Evolutionary conservation across 805 yeast species (phyloP), one percentile per base, ranked within the genome.

Genomic region (Kuraishia ogatae): DNA sequence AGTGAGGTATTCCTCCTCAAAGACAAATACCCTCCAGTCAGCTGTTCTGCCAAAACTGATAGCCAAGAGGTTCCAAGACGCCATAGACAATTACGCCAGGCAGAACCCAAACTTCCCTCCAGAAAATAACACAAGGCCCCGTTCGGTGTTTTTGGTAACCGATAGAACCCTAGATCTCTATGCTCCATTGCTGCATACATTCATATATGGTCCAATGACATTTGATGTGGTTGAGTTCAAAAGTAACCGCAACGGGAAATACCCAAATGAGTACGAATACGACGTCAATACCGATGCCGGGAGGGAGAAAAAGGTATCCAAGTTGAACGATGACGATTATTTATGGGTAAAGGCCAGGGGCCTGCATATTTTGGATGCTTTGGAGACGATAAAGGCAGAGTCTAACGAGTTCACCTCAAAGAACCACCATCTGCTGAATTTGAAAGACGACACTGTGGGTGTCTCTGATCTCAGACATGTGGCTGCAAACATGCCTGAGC

Each of bases 131-230:
- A 65, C 74, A 39, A 80, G 88, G 60, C 89, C 89, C 21, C 76
- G 94, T 58, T 79, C 97, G 0, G 76, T 88, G 0, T 76, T 93
- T 59, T 68, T 94, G 39, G 81, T 94, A 20, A 75, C 88, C 1
- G 99, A 94, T 68, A 77, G 99, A 58, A 78, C 96, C 1, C 66
- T 91, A 66, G 99, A 96, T 67, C 73, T 87, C 52, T 81, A 81
- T 62, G 87, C 94, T 6, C 97, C 97, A 0, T 66, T 94, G 51
- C 70, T 92, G 54, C 98, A 94, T 68, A 97, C 90, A 66, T 89
- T 92, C 69, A 81, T 86, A 23, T 94, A 92, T 69, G 96, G 93
- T 70, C 92, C 97, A 3, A 84, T 92, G 88, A 87, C 92, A 20
- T 85, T 86, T 72, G 99, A 93, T n/a, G 17, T 48, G 47, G 35